Percentiles rank a stretch among this genome's conserved stretches.
These are phyloP conservation scores for Stachybotrys elegans DNA, from an alignment of 2,329 filamentous ascomycete species.

Conservation along the genomic window DNA sequence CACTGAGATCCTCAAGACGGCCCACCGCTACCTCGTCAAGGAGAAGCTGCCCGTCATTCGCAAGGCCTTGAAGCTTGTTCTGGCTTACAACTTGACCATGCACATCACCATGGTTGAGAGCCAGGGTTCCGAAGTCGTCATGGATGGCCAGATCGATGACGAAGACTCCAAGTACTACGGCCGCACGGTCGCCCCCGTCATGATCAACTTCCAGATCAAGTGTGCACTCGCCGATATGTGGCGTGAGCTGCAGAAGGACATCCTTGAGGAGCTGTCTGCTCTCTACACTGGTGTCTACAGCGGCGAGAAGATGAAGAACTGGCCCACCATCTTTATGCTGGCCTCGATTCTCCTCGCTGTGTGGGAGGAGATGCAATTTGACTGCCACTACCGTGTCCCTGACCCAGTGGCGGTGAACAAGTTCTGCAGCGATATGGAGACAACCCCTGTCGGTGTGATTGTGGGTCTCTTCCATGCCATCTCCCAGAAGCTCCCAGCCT, in stretches of 20 bases:
- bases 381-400: conserved; percentile 91
- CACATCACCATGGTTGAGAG: conserved; percentile 95
- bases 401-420: conserved; percentile 82
- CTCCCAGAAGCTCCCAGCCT: conserved; percentile 88
- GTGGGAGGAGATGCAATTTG: conserved; percentile 99
- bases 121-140: conserved; percentile 70
- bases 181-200: conserved; percentile 88
- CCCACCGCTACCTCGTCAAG: conserved; percentile 86
- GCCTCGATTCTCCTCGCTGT: conserved; percentile 88
- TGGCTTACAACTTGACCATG: conserved; percentile 92
- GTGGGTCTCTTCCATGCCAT: conserved; percentile 97
- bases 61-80: conserved; percentile 89
- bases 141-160: conserved; percentile 81
- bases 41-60: conserved; percentile 85
- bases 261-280: conserved; percentile 85
- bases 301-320: conserved; percentile 96
- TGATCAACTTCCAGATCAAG: conserved; percentile 99
- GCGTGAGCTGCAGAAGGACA: conserved; percentile 94
- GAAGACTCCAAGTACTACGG: conserved; percentile 82
- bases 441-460: conserved; percentile 90
- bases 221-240: conserved; percentile 96
- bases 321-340: conserved; percentile 98
- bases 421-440: conserved; percentile 97
- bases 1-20: conserved; percentile 93
- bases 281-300: conserved; percentile 98